Base-by-base conservation (phyloP, 2,329 filamentous ascomycete genomes). In the Aspergillus sp. region DNA sequence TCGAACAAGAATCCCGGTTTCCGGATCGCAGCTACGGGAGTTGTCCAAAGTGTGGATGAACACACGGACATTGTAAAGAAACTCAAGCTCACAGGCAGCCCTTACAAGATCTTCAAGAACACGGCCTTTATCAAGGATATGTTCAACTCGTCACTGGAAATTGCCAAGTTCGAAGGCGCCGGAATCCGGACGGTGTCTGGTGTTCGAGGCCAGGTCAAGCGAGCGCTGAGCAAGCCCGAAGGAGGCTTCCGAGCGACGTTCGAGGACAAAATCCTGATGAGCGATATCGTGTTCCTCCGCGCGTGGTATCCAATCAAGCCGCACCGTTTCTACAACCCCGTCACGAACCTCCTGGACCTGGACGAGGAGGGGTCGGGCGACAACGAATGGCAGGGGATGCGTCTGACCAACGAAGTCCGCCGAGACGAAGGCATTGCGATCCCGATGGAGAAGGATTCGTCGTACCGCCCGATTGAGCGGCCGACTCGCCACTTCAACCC, bases 81-180 rank as follows among this genome's bases (percentile, higher is more conserved):
- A 71, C 79, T 98, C 54, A 98, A 98, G 63, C 75, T 98, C 30
- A 95, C 86, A 0, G 91, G 91, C 39, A 72, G 77, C 29, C 88
- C 91, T 1, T 93, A 91, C 73, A 96, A 96, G 67, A 93, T 96
- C 61, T 96, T 93, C 76, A 94, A 94, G 64, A 98, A 98, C 67
- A 98, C 91, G 0, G 88, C 91, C 24, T 98, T 98, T 58, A 86
- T 98, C 66, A 93, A 91, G 61, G 86, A 93, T 64, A 98, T 98
- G 91, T 98, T 98, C 71, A 86, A 77, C 55, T 80, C 82, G 1
- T 73, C 86, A 0, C 78, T 98, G 26, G 91, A 98, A 58, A 91
- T 98, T 44, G 89, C 91, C 51, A 98, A 96, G 57, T 98, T 98
- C 53, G 91, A 98, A 66, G 91, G 91, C 36, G 91, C 91, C 7